Evolutionary conservation across 2,329 filamentous ascomycete genomes (phyloP).

Genomic region (Chaetomium olivaceum): DNA sequence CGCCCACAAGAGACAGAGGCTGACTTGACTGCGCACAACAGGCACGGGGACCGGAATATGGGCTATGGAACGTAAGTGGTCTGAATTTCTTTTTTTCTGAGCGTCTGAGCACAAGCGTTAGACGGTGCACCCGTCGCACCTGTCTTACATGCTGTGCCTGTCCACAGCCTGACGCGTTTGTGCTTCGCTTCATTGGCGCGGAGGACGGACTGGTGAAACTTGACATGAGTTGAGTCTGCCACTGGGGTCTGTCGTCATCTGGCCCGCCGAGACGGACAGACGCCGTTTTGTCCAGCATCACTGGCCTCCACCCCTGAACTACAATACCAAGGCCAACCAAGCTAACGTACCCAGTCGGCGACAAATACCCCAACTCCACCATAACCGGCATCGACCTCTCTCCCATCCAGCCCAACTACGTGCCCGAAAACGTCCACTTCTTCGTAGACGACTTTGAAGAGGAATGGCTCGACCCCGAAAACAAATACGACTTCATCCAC

Average conservation of each 20-base stretch:
- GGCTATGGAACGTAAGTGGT: conserved; percentile 50
- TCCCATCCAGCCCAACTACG: conserved; percentile 54
- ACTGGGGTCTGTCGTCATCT: neutral
- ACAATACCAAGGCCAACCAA: neutral
- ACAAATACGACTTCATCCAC: conserved; percentile 52
- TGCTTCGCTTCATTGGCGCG: neutral
- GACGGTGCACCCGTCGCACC: neutral
- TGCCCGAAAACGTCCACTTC: conserved; percentile 54
- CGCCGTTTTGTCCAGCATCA: neutral
- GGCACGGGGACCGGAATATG: conserved; percentile 55
- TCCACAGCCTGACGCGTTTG: neutral
- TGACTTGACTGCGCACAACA: conserved; percentile 31
- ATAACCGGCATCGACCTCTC: conserved; percentile 54
- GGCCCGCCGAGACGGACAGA: neutral
- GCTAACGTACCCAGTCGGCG: conserved; percentile 44
- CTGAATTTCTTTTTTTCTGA: conserved; percentile 20
- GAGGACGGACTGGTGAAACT: neutral
- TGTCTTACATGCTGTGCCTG: conserved; percentile 9
- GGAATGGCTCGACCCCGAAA: conserved; percentile 50
- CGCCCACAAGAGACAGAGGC: conserved; percentile 13
- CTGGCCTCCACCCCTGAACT: neutral
- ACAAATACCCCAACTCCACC: conserved; percentile 46
- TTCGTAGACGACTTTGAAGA: conserved; percentile 55
- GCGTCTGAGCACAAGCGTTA: neutral
- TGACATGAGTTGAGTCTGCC: neutral